These are phyloP conservation scores for Collybiopsis luxurians DNA, from an alignment of 768 basidiomycete species.

Conservation along the genomic window DNA sequence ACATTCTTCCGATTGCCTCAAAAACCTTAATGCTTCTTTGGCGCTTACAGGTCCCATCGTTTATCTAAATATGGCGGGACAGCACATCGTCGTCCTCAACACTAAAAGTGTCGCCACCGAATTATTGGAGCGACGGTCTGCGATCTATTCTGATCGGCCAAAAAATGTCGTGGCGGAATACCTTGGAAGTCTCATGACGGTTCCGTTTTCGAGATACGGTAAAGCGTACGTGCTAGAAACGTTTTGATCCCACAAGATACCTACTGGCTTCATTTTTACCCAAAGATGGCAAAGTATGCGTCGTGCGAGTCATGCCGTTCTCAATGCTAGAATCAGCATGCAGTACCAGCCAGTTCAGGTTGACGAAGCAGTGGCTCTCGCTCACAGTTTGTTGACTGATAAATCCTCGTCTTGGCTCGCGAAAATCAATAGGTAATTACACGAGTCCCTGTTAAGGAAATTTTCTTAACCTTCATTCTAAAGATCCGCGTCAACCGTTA, in stretches of 20 bases:
- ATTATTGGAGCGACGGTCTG: slow-evolving; percentile 1
- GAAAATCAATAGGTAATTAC: not conserved
- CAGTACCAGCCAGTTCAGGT: slow-evolving; percentile 1
- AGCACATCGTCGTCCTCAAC: slow-evolving; percentile 6
- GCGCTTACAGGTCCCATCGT: slow-evolving; percentile 3
- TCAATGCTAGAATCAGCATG: not conserved
- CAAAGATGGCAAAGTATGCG: slow-evolving; percentile 7
- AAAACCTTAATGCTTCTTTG: no score
- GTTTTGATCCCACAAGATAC: not conserved
- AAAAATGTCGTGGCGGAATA: slow-evolving; percentile 2
- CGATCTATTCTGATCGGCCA: slow-evolving; percentile 4
- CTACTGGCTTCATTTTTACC: not conserved
- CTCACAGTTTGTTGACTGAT: not conserved
- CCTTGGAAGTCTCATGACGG: not conserved
- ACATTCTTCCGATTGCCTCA: no score
- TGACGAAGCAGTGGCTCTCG: not conserved
- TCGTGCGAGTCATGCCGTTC: not conserved
- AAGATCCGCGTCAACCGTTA: not conserved
- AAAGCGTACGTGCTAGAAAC: not conserved
- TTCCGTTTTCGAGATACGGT: slow-evolving; percentile 4
- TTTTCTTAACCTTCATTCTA: not conserved
- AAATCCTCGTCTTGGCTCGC: not conserved
- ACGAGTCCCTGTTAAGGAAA: not conserved
- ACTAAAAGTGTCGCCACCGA: not conserved
- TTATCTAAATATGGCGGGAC: slow-evolving; percentile 4